A percentile compares a stretch with the other conserved stretches of the same genome.
Evolutionary conservation across 2,329 filamentous ascomycete genomes (phyloP).

Genomic region (Cercospora beticola): DNA sequence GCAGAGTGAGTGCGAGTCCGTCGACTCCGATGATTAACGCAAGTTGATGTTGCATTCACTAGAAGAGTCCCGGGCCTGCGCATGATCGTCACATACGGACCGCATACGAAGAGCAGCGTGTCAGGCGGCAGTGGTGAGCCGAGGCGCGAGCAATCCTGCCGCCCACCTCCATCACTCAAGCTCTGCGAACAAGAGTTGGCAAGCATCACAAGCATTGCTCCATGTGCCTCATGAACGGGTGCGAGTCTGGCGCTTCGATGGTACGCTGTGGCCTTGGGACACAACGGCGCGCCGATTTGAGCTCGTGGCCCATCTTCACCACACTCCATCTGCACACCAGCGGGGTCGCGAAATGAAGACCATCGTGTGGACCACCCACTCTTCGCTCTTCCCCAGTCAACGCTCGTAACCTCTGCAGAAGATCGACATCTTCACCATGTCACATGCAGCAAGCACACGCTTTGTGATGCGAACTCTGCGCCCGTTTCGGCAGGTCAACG

Average conservation of each 20-base stretch:
- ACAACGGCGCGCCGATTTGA: background rate
- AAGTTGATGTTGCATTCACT: background rate
- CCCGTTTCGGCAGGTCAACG: background rate
- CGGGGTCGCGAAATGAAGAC: constrained; percentile 2
- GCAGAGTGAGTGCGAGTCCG: background rate
- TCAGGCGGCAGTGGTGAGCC: background rate
- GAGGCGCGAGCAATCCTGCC: background rate
- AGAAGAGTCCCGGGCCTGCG: background rate
- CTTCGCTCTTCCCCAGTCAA: background rate
- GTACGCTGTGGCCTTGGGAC: background rate
- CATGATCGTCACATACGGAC: background rate
- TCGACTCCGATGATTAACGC: background rate
- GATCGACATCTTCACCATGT: background rate
- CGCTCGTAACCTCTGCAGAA: background rate
- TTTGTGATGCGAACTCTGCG: background rate
- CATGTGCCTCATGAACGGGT: background rate
- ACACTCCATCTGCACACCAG: background rate
- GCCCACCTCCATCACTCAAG: constrained; percentile 3
- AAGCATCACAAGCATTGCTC: constrained; percentile 7
- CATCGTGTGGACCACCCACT: background rate
- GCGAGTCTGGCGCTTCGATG: background rate
- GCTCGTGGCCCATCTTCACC: background rate
- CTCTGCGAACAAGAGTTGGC: background rate
- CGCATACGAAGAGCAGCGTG: background rate
- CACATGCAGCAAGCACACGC: background rate